A percentile compares a stretch with the other conserved stretches of the same genome.
Evolutionary conservation across 345 rosid species (phyloP).

Genomic region (Salix caprea): DNA sequence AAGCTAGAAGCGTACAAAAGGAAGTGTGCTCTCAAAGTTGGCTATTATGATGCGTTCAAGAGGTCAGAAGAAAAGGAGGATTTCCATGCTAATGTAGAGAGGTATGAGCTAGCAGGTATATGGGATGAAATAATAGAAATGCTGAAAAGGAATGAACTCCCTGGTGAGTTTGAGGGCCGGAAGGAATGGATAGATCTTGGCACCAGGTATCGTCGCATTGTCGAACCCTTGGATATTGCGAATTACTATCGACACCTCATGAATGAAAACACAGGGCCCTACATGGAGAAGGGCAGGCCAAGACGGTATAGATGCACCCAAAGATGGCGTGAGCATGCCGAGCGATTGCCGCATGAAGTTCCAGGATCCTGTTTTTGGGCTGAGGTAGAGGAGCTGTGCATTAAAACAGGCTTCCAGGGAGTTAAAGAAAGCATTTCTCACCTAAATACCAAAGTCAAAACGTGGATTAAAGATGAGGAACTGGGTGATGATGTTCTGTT

Average conservation of each 20-base stretch:
- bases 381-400: slow-evolving; percentile 62
- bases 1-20: slow-evolving; percentile 33
- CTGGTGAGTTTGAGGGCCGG: slow-evolving; percentile 49
- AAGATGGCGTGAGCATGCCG: slow-evolving; percentile 55
- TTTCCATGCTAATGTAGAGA: slow-evolving; percentile 60
- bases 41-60: slow-evolving; percentile 69
- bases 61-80: slow-evolving; percentile 32
- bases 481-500: slow-evolving; percentile 38
- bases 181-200: slow-evolving; percentile 40
- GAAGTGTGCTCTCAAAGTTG: slow-evolving; percentile 26
- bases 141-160: slow-evolving; percentile 56
- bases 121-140: slow-evolving; percentile 65
- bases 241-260: slow-evolving; percentile 72
- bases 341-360: slow-evolving; percentile 14
- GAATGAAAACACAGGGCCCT: slow-evolving; percentile 82
- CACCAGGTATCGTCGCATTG: slow-evolving; percentile 45
- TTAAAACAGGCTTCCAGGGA: not conserved
- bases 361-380: slow-evolving; percentile 73
- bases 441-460: slow-evolving; percentile 17
- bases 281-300: slow-evolving; percentile 59
- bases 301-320: slow-evolving; percentile 56
- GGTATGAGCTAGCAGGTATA: slow-evolving; percentile 70
- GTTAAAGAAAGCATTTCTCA: slow-evolving; percentile 9
- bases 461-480: slow-evolving; percentile 24
- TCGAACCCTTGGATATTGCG: slow-evolving; percentile 75